A percentile compares a stretch with the other conserved stretches of the same genome.
phyloP scores from a whole-genome alignment of 805 yeast species.

The Pichia nanzhaoensis region DNA sequence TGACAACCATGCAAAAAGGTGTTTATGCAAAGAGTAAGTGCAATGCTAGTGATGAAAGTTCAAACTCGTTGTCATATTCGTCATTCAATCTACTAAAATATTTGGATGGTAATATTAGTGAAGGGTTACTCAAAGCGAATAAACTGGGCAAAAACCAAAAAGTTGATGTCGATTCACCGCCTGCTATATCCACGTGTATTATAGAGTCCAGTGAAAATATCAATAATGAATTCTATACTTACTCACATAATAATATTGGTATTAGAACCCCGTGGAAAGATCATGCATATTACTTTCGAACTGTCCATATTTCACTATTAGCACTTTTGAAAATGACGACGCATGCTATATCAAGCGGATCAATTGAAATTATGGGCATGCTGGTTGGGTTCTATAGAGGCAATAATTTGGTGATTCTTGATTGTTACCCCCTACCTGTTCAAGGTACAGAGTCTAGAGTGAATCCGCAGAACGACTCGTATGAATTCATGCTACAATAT shows the following conservation, averaged over 20 bases:
- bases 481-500: conserved; percentile 90
- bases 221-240: not conserved
- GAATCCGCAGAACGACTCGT: conserved; percentile 89
- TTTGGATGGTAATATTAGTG: not conserved
- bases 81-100: not conserved
- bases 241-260: not conserved
- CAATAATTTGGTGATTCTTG: conserved; percentile 59
- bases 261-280: conserved; percentile 46
- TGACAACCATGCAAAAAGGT: not conserved
- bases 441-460: conserved; percentile 96
- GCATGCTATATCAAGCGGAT: conserved; percentile 80
- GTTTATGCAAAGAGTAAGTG: not conserved
- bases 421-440: conserved; percentile 82
- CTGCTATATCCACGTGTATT: not conserved
- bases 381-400: conserved; percentile 63
- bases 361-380: conserved; percentile 94
- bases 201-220: not conserved
- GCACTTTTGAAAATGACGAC: conserved; percentile 70
- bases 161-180: not conserved
- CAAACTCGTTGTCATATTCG: not conserved
- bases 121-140: not conserved
- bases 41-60: not conserved
- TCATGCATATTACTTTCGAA: conserved; percentile 54
- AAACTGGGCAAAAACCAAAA: not conserved
- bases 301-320: conserved; percentile 57